Conservation (phyloP, 495 filamentous ascomycete genomes). For the Penicillium taxi region DNA sequence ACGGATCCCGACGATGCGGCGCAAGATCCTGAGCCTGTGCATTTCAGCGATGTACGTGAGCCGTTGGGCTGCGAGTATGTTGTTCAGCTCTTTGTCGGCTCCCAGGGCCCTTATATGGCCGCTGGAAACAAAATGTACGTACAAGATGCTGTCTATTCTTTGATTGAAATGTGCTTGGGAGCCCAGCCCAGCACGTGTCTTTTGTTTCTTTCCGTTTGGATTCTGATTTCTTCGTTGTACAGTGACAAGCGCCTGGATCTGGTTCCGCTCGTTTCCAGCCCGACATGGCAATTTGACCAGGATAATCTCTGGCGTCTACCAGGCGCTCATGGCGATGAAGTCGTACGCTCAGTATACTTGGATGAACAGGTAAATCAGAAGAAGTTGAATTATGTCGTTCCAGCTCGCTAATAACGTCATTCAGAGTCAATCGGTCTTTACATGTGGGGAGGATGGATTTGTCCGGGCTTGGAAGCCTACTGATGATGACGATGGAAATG, state of each 20-base stretch:
- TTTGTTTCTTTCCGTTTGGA: neutral
- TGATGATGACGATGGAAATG: slow-evolving; percentile 14
- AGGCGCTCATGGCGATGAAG: slow-evolving; percentile 75
- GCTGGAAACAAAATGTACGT: slow-evolving; percentile 39
- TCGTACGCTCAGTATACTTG: slow-evolving; percentile 71
- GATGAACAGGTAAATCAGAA: slow-evolving; percentile 56
- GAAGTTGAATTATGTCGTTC: neutral
- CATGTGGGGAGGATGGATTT: slow-evolving; percentile 70
- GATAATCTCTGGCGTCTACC: slow-evolving; percentile 55
- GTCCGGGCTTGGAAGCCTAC: slow-evolving; percentile 43
- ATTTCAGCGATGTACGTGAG: slow-evolving; percentile 70
- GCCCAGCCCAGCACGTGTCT: neutral
- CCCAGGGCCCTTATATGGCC: slow-evolving; percentile 37
- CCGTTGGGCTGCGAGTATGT: slow-evolving; percentile 74
- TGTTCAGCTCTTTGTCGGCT: slow-evolving; percentile 58
- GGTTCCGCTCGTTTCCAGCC: slow-evolving; percentile 50
- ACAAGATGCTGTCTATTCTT: too few relatives aligned
- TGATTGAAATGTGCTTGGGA: too few relatives aligned
- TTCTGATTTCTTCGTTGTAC: slow-evolving; percentile 4
- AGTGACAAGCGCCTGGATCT: slow-evolving; percentile 61
- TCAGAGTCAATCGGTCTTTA: slow-evolving; percentile 61
- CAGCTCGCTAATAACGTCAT: neutral
- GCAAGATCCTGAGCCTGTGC: slow-evolving; percentile 41
- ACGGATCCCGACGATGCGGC: slow-evolving; percentile 50
- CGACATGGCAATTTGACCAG: slow-evolving; percentile 55